A percentile compares a stretch with the other conserved stretches of the same genome.
Conservation (phyloP, 345 rosid genomes). For the Salix arbutifolia region DNA sequence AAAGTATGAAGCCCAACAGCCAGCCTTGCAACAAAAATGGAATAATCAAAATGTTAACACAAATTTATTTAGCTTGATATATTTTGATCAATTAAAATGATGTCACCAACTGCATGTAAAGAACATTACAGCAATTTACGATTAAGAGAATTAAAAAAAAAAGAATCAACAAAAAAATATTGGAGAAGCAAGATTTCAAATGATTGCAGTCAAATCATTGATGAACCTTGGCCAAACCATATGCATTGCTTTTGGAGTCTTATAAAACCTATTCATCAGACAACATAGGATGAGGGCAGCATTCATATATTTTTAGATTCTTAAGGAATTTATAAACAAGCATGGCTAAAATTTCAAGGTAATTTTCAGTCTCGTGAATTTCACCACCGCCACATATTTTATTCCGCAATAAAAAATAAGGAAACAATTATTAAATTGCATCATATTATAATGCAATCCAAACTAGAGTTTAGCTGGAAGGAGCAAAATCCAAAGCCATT, state of each 20-base stretch:
- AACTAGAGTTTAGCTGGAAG: not conserved
- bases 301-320: not conserved
- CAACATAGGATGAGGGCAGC: not conserved
- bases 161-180: not conserved
- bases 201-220: not conserved
- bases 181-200: not conserved
- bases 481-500: not conserved
- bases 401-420: not conserved
- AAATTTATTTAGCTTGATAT: not conserved
- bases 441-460: not conserved
- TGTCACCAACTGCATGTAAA: not conserved
- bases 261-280: not conserved
- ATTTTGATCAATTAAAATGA: not conserved
- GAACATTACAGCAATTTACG: not conserved
- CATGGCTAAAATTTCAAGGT: not conserved
- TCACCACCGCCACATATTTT: not conserved
- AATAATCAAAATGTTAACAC: not conserved
- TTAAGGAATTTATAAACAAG: not conserved
- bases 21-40: not conserved
- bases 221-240: not conserved
- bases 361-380: not conserved
- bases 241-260: not conserved
- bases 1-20: not conserved
- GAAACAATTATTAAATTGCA: not conserved
- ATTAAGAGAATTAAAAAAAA: not conserved